Percentiles rank a stretch among this genome's conserved stretches.
These are phyloP conservation scores for Bipolaris victoriae DNA, from an alignment of 2,329 filamentous ascomycete species.

Conservation along the genomic window DNA sequence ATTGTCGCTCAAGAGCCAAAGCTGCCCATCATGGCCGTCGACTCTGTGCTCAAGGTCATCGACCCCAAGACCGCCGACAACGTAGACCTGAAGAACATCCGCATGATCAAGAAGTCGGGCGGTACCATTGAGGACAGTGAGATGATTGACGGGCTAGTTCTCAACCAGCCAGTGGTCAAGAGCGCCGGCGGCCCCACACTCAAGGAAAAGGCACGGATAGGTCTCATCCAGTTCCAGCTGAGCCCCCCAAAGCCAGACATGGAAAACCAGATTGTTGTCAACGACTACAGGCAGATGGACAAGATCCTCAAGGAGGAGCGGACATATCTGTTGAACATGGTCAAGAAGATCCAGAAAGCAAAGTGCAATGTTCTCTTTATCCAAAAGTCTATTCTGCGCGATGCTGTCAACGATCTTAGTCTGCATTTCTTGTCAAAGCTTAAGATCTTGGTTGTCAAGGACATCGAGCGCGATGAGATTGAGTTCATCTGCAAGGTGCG, in stretches of 20 bases:
- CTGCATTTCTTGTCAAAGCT: constrained; percentile 97
- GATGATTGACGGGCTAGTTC: constrained; percentile 90
- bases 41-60: constrained; percentile 94
- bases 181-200: constrained; percentile 86
- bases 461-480: constrained; percentile 97
- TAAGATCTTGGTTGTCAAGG: constrained; percentile 93
- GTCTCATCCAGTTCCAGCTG: constrained; percentile 97
- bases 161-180: constrained; percentile 93
- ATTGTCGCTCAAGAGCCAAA: constrained; percentile 98
- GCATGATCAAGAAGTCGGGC: constrained; percentile 96
- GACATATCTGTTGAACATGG: constrained; percentile 96
- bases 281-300: constrained; percentile 99
- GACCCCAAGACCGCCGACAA: constrained; percentile 95
- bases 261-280: constrained; percentile 99
- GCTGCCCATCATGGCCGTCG: constrained; percentile 96
- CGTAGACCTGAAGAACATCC: constrained; percentile 93
- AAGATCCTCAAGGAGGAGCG: constrained; percentile 99
- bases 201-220: constrained; percentile 98
- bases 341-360: constrained; percentile 99
- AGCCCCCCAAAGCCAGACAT: constrained; percentile 98
- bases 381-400: constrained; percentile 96
- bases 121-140: constrained; percentile 99
- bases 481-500: constrained; percentile 91
- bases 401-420: constrained; percentile 96
- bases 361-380: constrained; percentile 99